Percentiles rank a stretch among this genome's conserved stretches.
Conservation (phyloP, 805 yeast genomes). For the Cyberlindnera mississippiensis region DNA sequence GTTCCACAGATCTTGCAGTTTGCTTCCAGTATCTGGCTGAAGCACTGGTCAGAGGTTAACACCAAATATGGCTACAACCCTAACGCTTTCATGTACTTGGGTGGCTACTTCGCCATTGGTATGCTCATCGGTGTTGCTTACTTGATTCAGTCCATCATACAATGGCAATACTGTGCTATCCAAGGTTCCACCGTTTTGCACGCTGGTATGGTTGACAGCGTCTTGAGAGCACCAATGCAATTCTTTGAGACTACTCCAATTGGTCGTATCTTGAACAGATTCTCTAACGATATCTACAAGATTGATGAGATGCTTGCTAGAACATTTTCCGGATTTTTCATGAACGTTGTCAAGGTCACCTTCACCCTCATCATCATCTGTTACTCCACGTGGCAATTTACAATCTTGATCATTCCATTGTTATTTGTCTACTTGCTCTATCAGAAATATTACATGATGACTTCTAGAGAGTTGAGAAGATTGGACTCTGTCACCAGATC, state of each 20-base stretch:
- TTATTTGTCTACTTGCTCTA: constrained; percentile 60
- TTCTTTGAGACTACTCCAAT: constrained; percentile 95
- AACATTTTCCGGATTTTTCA: constrained; percentile 66
- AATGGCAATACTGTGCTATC: constrained; percentile 81
- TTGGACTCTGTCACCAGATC: constrained; percentile 76
- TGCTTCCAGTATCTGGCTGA: constrained; percentile 83
- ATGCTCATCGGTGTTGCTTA: constrained; percentile 56
- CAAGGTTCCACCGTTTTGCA: constrained; percentile 77
- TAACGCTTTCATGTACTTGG: constrained; percentile 62
- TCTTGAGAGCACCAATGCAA: constrained; percentile 88
- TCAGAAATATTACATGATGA: constrained; percentile 70
- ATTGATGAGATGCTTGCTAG: constrained; percentile 77
- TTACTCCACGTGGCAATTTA: constrained; percentile 82
- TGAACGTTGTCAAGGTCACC: constrained; percentile 55
- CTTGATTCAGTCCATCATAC: constrained; percentile 60
- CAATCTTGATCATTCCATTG: constrained; percentile 69
- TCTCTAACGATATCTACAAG: constrained; percentile 86
- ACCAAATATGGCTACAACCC: constrained; percentile 68
- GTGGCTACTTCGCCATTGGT: constrained; percentile 74
- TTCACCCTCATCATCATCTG: constrained; percentile 80
- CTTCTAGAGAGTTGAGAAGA: constrained; percentile 81
- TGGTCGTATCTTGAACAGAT: constrained; percentile 87
- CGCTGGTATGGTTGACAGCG: constrained; percentile 65
- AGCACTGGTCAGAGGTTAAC: constrained; percentile 95
- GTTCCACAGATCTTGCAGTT: constrained; percentile 59